A percentile compares a stretch with the other conserved stretches of the same genome.
phyloP scores from a whole-genome alignment of 202 grass and related monocot species.

The Cymbopogon flexuosus region DNA sequence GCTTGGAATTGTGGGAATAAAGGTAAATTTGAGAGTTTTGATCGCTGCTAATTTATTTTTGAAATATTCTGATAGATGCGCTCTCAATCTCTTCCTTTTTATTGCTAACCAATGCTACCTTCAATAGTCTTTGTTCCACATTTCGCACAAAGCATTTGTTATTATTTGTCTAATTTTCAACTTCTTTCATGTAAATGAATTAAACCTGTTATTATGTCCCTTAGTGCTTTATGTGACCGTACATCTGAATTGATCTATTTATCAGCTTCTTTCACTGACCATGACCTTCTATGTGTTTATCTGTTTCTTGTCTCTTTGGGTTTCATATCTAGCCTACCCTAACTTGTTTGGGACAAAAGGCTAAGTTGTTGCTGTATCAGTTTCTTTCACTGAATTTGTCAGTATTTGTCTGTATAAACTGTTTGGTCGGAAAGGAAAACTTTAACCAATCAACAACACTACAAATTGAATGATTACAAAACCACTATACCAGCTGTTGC shows the following conservation, averaged over 20 bases:
- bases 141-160: not conserved
- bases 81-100: not conserved
- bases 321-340: too few relatives aligned
- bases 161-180: not conserved
- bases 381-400: conserved; percentile 1
- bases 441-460: not conserved
- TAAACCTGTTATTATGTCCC: not conserved
- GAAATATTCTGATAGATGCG: not conserved
- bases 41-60: not conserved
- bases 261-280: not conserved
- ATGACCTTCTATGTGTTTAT: too few relatives aligned
- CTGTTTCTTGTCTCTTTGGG: too few relatives aligned
- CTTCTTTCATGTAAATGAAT: not conserved
- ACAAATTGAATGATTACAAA: not conserved
- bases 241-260: not conserved
- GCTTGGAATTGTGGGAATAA: conserved; percentile 82
- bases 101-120: not conserved
- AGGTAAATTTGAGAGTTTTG: conserved; percentile 42
- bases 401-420: conserved; percentile 3
- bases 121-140: not conserved
- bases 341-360: too few relatives aligned
- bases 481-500: not conserved
- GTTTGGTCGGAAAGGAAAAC: not conserved
- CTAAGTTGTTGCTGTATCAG: not conserved
- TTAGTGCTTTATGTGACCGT: not conserved